Conservation (phyloP, 2,329 filamentous ascomycete species). For the Alternaria infectoria region DNA sequence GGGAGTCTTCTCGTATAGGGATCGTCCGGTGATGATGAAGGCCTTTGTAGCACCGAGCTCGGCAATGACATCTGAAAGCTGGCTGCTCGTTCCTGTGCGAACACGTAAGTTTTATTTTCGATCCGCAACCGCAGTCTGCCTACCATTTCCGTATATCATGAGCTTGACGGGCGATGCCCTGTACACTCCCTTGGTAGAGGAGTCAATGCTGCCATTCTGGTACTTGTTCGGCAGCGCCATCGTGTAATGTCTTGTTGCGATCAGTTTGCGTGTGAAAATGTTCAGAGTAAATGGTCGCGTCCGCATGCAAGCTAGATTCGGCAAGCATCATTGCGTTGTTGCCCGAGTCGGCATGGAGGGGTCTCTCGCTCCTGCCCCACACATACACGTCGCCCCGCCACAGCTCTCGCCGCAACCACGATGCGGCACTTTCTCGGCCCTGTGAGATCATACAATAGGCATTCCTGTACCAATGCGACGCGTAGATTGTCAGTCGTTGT, state of each 20-base stretch:
- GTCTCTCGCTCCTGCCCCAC: slow-evolving; percentile 39
- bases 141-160: slow-evolving; percentile 48
- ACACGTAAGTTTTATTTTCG: background rate
- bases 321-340: slow-evolving; percentile 12
- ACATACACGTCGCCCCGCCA: slow-evolving; percentile 37
- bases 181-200: slow-evolving; percentile 41
- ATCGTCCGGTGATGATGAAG: slow-evolving; percentile 62
- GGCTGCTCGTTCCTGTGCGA: slow-evolving; percentile 38
- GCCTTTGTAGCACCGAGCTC: slow-evolving; percentile 55
- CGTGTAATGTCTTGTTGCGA: background rate
- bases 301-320: slow-evolving; percentile 8
- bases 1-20: slow-evolving; percentile 61
- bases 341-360: slow-evolving; percentile 37
- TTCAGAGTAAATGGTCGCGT: slow-evolving; percentile 6
- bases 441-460: slow-evolving; percentile 13
- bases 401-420: slow-evolving; percentile 19
- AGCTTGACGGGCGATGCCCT: slow-evolving; percentile 46
- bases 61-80: slow-evolving; percentile 38
- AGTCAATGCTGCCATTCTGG: slow-evolving; percentile 44
- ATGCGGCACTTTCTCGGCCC: slow-evolving; percentile 30
- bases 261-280: slow-evolving; percentile 1
- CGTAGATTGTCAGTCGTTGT: background rate
- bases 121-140: background rate
- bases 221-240: slow-evolving; percentile 46
- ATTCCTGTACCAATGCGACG: background rate